A percentile compares a stretch with the other conserved stretches of the same genome.
phyloP scores from a whole-genome alignment of 2,329 filamentous ascomycete species.

The Helminthosporium solani region DNA sequence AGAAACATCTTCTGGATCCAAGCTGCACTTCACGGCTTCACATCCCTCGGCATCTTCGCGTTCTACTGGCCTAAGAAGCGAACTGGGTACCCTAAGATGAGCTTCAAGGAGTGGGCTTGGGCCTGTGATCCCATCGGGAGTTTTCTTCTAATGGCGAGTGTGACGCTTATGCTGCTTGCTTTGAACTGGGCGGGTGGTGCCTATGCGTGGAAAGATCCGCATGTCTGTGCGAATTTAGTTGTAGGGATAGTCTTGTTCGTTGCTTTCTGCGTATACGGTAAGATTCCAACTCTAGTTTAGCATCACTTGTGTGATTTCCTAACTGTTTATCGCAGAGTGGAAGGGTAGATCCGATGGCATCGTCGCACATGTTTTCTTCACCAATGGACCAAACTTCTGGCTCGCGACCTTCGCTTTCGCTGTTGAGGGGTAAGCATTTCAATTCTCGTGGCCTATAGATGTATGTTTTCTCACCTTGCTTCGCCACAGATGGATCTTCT shows the following conservation, averaged over 20 bases:
- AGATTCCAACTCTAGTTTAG: not conserved
- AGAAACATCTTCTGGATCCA: constrained; percentile 62
- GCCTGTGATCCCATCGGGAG: constrained; percentile 35
- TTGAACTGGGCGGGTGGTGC: constrained; percentile 35
- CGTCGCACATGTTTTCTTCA: constrained; percentile 59
- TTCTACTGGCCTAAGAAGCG: constrained; percentile 37
- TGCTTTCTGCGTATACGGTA: constrained; percentile 32
- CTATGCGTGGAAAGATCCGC: constrained; percentile 25
- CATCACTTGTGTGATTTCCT: not conserved
- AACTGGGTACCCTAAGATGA: constrained; percentile 27
- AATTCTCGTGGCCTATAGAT: not conserved
- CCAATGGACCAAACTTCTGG: constrained; percentile 55
- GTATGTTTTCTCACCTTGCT: not conserved
- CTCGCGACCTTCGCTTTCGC: constrained; percentile 58
- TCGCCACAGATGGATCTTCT: constrained; percentile 57
- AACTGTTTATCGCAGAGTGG: constrained; percentile 48
- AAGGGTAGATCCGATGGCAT: constrained; percentile 57
- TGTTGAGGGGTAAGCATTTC: constrained; percentile 50
- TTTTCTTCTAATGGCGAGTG: constrained; percentile 24
- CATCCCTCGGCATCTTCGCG: constrained; percentile 50
- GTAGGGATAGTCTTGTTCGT: constrained; percentile 27
- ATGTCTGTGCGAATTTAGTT: constrained; percentile 26
- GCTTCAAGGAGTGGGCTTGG: constrained; percentile 27
- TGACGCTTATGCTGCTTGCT: constrained; percentile 30
- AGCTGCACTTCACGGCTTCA: constrained; percentile 54